These are phyloP conservation scores for Puccinia polysora DNA, from an alignment of 1,284 basidiomycete species.

Conservation along the genomic window DNA sequence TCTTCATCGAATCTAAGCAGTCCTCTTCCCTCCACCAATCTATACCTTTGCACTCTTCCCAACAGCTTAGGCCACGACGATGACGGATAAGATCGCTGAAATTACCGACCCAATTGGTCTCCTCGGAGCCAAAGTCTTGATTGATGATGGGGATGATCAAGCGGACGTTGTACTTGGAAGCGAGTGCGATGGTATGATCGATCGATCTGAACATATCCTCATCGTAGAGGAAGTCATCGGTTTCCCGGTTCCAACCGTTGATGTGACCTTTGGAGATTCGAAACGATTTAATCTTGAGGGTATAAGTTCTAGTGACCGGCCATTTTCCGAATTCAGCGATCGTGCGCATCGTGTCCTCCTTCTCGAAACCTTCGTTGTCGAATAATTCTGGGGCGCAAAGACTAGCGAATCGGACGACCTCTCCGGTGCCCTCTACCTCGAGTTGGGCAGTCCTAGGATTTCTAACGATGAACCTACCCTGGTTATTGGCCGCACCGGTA, in stretches of 20 bases:
- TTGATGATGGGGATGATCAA: slow-evolving; percentile 43
- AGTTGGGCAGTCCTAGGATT: slow-evolving; percentile 30
- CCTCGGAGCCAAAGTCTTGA: slow-evolving; percentile 44
- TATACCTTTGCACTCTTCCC: slow-evolving; percentile 5
- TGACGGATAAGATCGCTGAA: slow-evolving; percentile 41
- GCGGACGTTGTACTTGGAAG: slow-evolving; percentile 36
- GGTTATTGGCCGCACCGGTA: slow-evolving; percentile 12
- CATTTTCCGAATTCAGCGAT: slow-evolving; percentile 40
- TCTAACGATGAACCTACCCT: slow-evolving; percentile 32
- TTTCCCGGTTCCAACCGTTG: slow-evolving; percentile 34
- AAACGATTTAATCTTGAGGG: slow-evolving; percentile 37
- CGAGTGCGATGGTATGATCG: slow-evolving; percentile 41
- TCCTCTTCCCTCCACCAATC: slow-evolving; percentile 42
- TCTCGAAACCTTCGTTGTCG: slow-evolving; percentile 41
- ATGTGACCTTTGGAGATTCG: slow-evolving; percentile 38
- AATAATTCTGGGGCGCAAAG: slow-evolving; percentile 42
- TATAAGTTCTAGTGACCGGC: slow-evolving; percentile 43
- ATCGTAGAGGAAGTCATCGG: slow-evolving; percentile 39
- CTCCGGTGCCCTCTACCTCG: slow-evolving; percentile 31
- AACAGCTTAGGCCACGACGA: slow-evolving; percentile 5
- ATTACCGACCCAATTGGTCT: slow-evolving; percentile 43
- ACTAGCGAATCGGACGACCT: slow-evolving; percentile 37
- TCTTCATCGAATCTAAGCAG: slow-evolving; percentile 44
- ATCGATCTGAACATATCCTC: slow-evolving; percentile 42
- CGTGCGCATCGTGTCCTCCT: slow-evolving; percentile 43